Base-by-base conservation (phyloP, 2,329 filamentous ascomycete species). In the Cryphonectria naterciae region DNA sequence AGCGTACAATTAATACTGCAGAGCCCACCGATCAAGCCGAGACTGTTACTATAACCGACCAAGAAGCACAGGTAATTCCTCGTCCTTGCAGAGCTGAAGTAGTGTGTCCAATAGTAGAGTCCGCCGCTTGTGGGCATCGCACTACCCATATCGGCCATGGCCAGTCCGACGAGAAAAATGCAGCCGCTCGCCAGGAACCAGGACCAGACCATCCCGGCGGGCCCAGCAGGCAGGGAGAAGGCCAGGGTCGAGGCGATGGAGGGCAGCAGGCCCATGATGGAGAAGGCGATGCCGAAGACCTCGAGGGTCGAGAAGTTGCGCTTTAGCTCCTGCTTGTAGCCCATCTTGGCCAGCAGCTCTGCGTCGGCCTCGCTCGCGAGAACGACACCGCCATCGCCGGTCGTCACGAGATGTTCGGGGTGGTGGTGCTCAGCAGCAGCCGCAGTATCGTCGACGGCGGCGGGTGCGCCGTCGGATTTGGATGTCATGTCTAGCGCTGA, bases 251-350 rank as follows among this genome's bases (percentile, higher is more conserved):
- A 86, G 7, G 88, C 87, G 72, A 90, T 89, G 4, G 87, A 89
- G 1, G 88, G 87, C 1, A 90, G 79, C 8, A 90, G 77, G 1
- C 88, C 87, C 87, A 91, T 90, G 74, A 90, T 87, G 75, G 83
- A 85, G 71, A 88, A 88, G 2, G 85, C 86, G 71, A 88, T 85
- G 39, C 86, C 88, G 74, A 91, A 90, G 25, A 90, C 84, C 76
- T 90, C 87, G n/a, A 89, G 80, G 72, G 87, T 88, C 4, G 86
- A 86, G 76, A 90, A 90, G 74, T 89, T 89, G 25, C 88, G 83
- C 62, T 85, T 84, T 46, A 91, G 81, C 76, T 91, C 88, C 78
- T 90, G 88, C 77, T 89, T 81, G 76, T 82, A 82, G 65, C 71
- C 71, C 71, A 73, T 73, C 71, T 69, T 73, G 43, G 71, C 71